A percentile compares a stretch with the other conserved stretches of the same genome.
These are phyloP conservation scores for Chlorella sp. DNA, from an alignment of 139 green algal species.

Conservation along the genomic window DNA sequence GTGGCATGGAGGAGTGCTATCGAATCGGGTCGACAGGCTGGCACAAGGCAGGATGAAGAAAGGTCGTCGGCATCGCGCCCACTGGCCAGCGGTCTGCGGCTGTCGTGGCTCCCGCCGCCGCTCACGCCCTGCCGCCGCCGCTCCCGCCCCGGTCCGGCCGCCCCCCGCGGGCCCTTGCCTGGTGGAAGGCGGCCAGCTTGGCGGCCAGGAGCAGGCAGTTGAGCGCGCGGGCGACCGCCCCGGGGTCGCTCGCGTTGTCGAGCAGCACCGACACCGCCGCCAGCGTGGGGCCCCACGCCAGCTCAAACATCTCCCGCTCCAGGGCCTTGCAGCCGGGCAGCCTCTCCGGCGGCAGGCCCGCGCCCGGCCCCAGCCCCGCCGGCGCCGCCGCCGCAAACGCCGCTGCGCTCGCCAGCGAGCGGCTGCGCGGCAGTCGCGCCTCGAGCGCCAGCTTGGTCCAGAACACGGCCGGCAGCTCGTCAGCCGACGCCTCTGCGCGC, in stretches of 20 bases:
- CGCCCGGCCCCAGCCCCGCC: too few species aligned
- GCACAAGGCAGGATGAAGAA: too few species aligned
- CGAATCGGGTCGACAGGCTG: too few species aligned
- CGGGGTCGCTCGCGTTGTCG: conserved; percentile 67
- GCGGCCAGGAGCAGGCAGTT: conserved; percentile 63
- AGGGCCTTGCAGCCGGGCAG: conserved; percentile 23
- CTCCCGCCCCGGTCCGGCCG: neutral
- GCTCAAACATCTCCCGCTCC: conserved; percentile 89
- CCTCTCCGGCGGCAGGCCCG: neutral
- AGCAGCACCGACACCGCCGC: conserved; percentile 90
- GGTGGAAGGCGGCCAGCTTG: conserved; percentile 53
- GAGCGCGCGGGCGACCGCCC: conserved; percentile 37
- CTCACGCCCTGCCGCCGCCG: too few species aligned
- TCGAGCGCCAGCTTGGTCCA: conserved; percentile 61
- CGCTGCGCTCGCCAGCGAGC: conserved; percentile 18
- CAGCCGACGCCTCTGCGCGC: conserved; percentile 4
- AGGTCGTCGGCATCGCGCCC: too few species aligned
- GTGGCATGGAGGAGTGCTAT: neutral
- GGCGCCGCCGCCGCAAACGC: too few species aligned
- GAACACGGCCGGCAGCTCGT: conserved; percentile 56
- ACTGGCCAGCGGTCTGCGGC: neutral
- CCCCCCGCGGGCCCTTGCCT: conserved; percentile 25
- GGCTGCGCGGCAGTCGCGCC: conserved; percentile 38
- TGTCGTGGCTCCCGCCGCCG: too few species aligned
- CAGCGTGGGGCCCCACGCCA: conserved; percentile 89